Evolutionary conservation across 2,329 filamentous ascomycete genomes (phyloP), one percentile per base, ranked within the genome.

Genomic region (Aureobasidium mangrovei): DNA sequence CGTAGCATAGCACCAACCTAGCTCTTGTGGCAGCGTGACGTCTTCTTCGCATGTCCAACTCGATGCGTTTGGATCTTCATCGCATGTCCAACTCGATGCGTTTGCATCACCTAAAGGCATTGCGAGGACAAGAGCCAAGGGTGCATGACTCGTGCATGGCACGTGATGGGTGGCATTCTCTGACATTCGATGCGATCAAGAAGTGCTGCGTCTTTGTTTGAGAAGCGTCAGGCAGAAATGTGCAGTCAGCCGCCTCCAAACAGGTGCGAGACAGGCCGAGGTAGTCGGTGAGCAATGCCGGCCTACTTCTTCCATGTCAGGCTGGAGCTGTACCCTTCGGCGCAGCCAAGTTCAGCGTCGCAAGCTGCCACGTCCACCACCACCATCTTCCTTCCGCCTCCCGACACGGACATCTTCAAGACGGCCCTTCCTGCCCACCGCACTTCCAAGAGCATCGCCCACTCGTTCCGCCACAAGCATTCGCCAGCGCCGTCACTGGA

Each of bases 291-390:
- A 51, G 33, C 43, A 60, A 81, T 81, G 79, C 77, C 77, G 66
- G 75, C 77, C 48, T 83, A 82, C 66, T 83, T 83, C 67, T 85
- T 81, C 63, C 80, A 84, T 62, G 66, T 85, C 56, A 73, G 73
- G 59, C 73, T 84, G 61, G 81, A 84, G 74, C 69, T 84, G 18
- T 75, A 80, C 61, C 65, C 73, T 59, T 70, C 39, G 8, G 29
- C 45, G 38, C 31, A 18, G 7, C n/a, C 54, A 38, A 41, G 39
- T 31, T 9, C 48, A 47, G 18, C 57, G 26, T 41, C 44, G 35
- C 41, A 40, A 31, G 4, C 49, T 8, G 31, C 41, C 9, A 36
- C 49, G 24, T 32, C 49, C 31, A 46, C 32, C 46, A 46, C 32
- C 46, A 29, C 48, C 35, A 51, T 62, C n/a, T 76, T 67, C 60